These are phyloP conservation scores for Pilobolus umbonatus DNA, from an alignment of 192 early-diverging fungal species.

Conservation along the genomic window DNA sequence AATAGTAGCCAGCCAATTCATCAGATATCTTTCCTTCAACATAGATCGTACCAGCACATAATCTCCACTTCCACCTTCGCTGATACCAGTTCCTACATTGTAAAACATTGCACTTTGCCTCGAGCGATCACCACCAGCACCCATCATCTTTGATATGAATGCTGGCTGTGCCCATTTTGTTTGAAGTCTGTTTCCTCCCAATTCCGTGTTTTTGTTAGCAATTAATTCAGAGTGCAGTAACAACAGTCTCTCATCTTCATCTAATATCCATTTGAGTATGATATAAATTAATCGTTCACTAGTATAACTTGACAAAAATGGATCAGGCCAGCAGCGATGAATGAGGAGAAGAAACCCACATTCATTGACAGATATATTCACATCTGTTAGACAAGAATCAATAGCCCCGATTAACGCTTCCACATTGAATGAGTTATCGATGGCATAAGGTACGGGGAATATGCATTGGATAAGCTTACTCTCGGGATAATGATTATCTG, in stretches of 20 bases:
- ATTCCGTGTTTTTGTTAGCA: conserved; percentile 32
- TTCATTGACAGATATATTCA: conserved; percentile 51
- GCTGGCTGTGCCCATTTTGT: conserved; percentile 13
- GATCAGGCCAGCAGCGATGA: conserved; percentile 53
- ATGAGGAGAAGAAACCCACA: conserved; percentile 47
- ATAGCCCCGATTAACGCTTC: conserved; percentile 48
- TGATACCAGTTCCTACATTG: conserved; percentile 11
- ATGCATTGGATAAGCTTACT: conserved; percentile 32
- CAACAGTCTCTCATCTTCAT: conserved; percentile 49
- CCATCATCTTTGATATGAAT: conserved; percentile 12
- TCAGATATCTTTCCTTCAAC: conserved; percentile 45
- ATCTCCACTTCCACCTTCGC: conserved; percentile 32
- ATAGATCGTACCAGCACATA: conserved; percentile 44
- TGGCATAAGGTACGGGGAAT: conserved; percentile 48
- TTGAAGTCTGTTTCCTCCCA: conserved; percentile 29
- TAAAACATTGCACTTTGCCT: conserved; percentile 9
- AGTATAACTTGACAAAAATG: conserved; percentile 51
- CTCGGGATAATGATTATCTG: not conserved
- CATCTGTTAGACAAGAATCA: conserved; percentile 42
- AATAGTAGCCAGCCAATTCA: conserved; percentile 41
- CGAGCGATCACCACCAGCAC: conserved; percentile 2
- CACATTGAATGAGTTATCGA: conserved; percentile 46
- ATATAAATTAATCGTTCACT: conserved; percentile 40
- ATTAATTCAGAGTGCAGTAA: conserved; percentile 43
- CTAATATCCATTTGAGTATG: conserved; percentile 44